A percentile compares a stretch with the other conserved stretches of the same genome.
Evolutionary conservation across 2,329 filamentous ascomycete species (phyloP).

Genomic region (Coniochaeta prunicola): DNA sequence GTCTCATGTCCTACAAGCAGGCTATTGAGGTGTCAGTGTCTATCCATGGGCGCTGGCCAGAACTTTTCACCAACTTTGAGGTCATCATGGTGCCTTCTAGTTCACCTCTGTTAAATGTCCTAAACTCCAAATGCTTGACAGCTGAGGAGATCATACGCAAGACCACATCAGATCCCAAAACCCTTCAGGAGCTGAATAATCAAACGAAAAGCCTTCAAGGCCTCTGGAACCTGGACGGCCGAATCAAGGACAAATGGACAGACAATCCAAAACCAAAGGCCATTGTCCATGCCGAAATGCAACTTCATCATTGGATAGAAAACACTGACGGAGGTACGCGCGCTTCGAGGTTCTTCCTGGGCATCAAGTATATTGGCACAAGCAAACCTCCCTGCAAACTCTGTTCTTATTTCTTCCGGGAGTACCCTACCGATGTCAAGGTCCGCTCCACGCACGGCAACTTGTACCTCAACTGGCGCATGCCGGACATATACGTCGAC

Average conservation of each 20-base stretch:
- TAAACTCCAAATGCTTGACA: not conserved
- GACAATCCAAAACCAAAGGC: conserved; percentile 8
- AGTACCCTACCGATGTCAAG: conserved; percentile 15
- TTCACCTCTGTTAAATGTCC: not conserved
- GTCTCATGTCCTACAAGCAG: not conserved
- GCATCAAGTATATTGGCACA: conserved; percentile 26
- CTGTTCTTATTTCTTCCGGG: conserved; percentile 26
- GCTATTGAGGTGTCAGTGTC: not conserved
- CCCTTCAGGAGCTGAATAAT: not conserved
- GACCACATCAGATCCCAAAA: not conserved
- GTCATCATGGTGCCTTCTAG: not conserved
- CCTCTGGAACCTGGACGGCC: not conserved
- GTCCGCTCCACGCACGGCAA: conserved; percentile 24
- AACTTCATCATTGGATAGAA: conserved; percentile 20
- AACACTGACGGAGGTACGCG: conserved; percentile 1
- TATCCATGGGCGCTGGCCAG: not conserved
- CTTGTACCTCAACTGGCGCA: conserved; percentile 25
- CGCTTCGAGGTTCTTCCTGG: conserved; percentile 17
- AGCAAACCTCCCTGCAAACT: conserved; percentile 31
- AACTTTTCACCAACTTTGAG: not conserved
- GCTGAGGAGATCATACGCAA: not conserved
- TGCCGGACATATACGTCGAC: conserved; percentile 20
- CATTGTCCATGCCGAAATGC: conserved; percentile 22
- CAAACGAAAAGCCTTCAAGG: not conserved
- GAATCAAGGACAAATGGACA: conserved; percentile 2